Evolutionary conservation across 768 basidiomycete species (phyloP).

Genomic region (Galerina marginata): DNA sequence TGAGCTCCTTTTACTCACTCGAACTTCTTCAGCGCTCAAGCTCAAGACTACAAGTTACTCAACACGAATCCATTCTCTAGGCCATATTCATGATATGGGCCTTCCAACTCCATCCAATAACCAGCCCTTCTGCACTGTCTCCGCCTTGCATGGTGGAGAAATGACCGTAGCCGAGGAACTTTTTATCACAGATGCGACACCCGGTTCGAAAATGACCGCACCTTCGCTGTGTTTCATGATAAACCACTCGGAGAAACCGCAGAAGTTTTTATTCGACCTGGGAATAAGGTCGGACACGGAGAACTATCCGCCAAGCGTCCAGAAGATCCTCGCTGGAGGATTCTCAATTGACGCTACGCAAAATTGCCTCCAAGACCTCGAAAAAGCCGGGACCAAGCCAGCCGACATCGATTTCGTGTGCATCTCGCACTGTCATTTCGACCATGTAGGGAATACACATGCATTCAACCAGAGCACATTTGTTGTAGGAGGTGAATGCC

Average conservation of each 20-base stretch:
- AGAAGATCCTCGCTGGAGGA: not conserved
- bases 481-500: slow-evolving; percentile 48
- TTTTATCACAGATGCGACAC: slow-evolving; percentile 14
- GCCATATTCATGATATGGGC: not conserved
- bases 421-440: slow-evolving; percentile 60
- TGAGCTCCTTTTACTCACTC: no score
- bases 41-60: no score
- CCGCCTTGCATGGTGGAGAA: slow-evolving; percentile 17
- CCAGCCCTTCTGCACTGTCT: slow-evolving; percentile 18
- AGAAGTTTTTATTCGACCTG: slow-evolving; percentile 20
- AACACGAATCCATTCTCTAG: no score
- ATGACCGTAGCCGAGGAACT: slow-evolving; percentile 3
- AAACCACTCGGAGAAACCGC: slow-evolving; percentile 13
- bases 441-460: slow-evolving; percentile 52
- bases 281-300: slow-evolving; percentile 10
- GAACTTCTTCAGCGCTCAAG: no score
- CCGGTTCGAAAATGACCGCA: not conserved
- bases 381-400: slow-evolving; percentile 51
- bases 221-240: slow-evolving; percentile 15
- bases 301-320: slow-evolving; percentile 11
- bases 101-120: slow-evolving; percentile 8
- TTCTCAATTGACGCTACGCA: slow-evolving; percentile 32
- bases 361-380: slow-evolving; percentile 48
- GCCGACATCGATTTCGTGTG: slow-evolving; percentile 50
- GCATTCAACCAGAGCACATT: slow-evolving; percentile 54